Conservation (phyloP, 2,329 filamentous ascomycete genomes). For the Thielaviopsis musarum region DNA sequence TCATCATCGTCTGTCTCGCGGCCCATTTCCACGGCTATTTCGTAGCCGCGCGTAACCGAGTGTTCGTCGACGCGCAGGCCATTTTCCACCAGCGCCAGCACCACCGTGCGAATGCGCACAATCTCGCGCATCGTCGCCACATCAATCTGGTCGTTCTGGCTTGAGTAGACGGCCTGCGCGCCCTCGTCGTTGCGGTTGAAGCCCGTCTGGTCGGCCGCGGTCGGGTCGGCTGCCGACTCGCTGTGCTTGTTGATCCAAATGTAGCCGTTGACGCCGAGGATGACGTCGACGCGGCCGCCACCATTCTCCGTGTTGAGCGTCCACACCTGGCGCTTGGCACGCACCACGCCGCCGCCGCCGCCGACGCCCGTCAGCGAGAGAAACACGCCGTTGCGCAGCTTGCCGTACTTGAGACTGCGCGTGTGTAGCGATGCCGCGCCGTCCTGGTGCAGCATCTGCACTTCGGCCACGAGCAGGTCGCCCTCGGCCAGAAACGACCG, state of each 20-base stretch:
- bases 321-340: slow-evolving; percentile 74
- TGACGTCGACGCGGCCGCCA: slow-evolving; percentile 58
- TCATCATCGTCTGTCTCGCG: slow-evolving; percentile 42
- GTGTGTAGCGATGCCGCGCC: slow-evolving; percentile 81
- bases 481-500: slow-evolving; percentile 94
- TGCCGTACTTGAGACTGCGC: slow-evolving; percentile 80
- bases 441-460: slow-evolving; percentile 76
- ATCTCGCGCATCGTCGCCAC: slow-evolving; percentile 73
- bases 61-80: slow-evolving; percentile 81
- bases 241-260: slow-evolving; percentile 86
- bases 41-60: slow-evolving; percentile 67
- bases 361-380: slow-evolving; percentile 66
- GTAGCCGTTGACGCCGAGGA: slow-evolving; percentile 90
- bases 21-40: slow-evolving; percentile 60
- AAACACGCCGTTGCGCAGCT: slow-evolving; percentile 86
- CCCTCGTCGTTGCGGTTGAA: slow-evolving; percentile 82
- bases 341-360: slow-evolving; percentile 72
- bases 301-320: slow-evolving; percentile 46
- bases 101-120: slow-evolving; percentile 62
- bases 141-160: slow-evolving; percentile 77
- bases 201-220: slow-evolving; percentile 40
- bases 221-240: slow-evolving; percentile 35
- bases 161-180: slow-evolving; percentile 76
- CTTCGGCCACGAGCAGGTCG: slow-evolving; percentile 84
- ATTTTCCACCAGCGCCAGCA: slow-evolving; percentile 66